Base-by-base conservation (phyloP, 2,329 filamentous ascomycete species). In the Raffaelea ambrosiae region DNA sequence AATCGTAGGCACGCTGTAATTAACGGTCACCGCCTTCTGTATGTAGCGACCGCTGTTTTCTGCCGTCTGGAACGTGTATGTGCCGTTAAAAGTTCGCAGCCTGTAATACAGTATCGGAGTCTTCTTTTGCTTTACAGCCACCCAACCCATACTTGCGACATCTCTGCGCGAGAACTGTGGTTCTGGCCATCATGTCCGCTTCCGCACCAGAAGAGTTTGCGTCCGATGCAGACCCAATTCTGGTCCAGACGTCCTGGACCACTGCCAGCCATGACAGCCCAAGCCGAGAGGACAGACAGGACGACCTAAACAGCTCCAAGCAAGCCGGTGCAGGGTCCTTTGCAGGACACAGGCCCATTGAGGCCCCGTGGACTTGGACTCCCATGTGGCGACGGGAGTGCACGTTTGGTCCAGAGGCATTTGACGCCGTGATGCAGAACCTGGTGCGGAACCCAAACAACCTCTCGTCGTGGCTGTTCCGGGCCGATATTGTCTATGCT, bases 371-470 rank as follows among this genome's bases (percentile, higher is more conserved):
- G 48, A 43, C 40, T 4, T 84, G 80, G 80, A 65, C 66, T 44
- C 77, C 77, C 40, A 66, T 81, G 50, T 74, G 72, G 55, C 67
- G 66, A 51, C 74, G 79, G 54, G 60, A 55, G 20, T 87, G 84
- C 61, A 71, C 70, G 13, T 90, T 89, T 59, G 66, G 73, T 16
- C 73, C 81, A 1, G 69, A 73, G 26, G 69, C 79, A 47, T 91
- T 89, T 61, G 66, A 72, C 50, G 64, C 73, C 38, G 81, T 86
- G 44, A 86, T 88, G 79, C 66, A 80, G 56, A 88, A 90, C 58
- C 69, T 90, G 48, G 77, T 91, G 54, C 76, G 76, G 55, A 90
- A 91, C 57, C 87, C 87, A 1, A 91, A 93, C 55, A 72, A 88
- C 63, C 88, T 88, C 54, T 86, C 85, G 0, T 81, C 76, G 16